Base-by-base conservation (phyloP, 1,284 basidiomycete species). In the Cystobasidiaceae sp. region DNA sequence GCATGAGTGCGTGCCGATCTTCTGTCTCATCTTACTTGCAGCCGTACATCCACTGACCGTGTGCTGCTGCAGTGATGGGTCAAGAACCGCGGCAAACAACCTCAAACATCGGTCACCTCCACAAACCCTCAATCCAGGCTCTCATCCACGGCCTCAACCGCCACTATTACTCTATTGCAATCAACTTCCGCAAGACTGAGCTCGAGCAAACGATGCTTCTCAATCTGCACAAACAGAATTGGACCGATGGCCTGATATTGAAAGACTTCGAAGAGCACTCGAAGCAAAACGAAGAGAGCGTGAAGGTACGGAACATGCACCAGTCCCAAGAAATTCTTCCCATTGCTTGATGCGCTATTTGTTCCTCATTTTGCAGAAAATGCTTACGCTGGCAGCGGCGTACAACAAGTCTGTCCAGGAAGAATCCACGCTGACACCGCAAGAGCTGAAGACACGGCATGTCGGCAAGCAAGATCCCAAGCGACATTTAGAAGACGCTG, bases 381-480 rank as follows among this genome's bases (percentile, higher is more conserved):
- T 97, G 93, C 85, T 96, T 61, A 80, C 84, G 37, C 84, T 97
- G 23, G 92, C 93, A 25, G 86, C 87, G 76, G 86, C 88, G 34
- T 97, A 97, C 81, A 93, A 93, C 78, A 94, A 94, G 77, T 93
- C 90, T 0, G 90, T 97, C 37, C 89, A 93, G 78, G 93, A 97
- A 77, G 93, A 97, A 78, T 88, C 91, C 56, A 94, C 91, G 27
- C 80, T 97, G 64, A 88, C 90, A 19, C 76, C 87, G 17, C 90
- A 94, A 52, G 90, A 96, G 75, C 82, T 96, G 52, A 93, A 94
- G 80, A 96, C 91, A 61, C 85, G 93, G 69, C 93, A 97, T 78
- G 93, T 97, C 72, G 93, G 93, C 67, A 97, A 96, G 79, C 90
- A 94, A 74, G 93, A 97, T 80, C 93, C 93, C 46, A 97, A 97